Evolutionary conservation across 208 protist species (phyloP).

Genomic region (Blechomonas ayalai): DNA sequence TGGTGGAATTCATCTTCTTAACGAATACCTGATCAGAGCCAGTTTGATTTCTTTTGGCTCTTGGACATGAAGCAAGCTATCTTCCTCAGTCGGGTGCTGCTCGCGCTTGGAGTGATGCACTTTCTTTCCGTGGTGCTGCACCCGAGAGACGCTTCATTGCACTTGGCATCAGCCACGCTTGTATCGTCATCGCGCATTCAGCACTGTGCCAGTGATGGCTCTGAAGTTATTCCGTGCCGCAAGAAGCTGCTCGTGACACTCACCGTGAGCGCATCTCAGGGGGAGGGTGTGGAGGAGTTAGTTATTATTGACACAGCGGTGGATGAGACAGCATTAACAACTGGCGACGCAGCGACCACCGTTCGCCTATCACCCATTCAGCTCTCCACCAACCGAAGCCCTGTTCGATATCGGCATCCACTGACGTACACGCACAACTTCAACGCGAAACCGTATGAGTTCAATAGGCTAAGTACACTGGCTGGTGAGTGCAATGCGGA

Average conservation of each 20-base stretch:
- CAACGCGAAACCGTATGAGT: slow-evolving; percentile 81
- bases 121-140: too few species aligned
- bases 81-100: too few species aligned
- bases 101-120: too few species aligned
- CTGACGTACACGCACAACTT: slow-evolving; percentile 77
- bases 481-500: slow-evolving; percentile 55
- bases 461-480: slow-evolving; percentile 31
- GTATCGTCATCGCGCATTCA: slow-evolving; percentile 63
- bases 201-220: slow-evolving; percentile 48
- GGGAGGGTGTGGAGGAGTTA: slow-evolving; percentile 49
- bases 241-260: slow-evolving; percentile 77
- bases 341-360: slow-evolving; percentile 3
- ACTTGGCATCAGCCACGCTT: slow-evolving; percentile 32
- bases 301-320: slow-evolving; percentile 42
- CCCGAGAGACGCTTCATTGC: too few species aligned
- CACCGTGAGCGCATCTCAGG: slow-evolving; percentile 55
- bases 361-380: slow-evolving; percentile 50
- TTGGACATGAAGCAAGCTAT: too few species aligned
- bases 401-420: slow-evolving; percentile 72
- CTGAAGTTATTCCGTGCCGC: slow-evolving; percentile 37
- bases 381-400: slow-evolving; percentile 52
- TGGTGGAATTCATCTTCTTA: too few species aligned
- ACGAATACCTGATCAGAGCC: too few species aligned
- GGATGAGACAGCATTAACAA: slow-evolving; percentile 26
- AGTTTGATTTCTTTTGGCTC: too few species aligned